Percentiles rank a stretch among this genome's conserved stretches.
These are phyloP conservation scores for Pseudocercospora fuligena DNA, from an alignment of 2,329 filamentous ascomycete genomes.

Conservation along the genomic window DNA sequence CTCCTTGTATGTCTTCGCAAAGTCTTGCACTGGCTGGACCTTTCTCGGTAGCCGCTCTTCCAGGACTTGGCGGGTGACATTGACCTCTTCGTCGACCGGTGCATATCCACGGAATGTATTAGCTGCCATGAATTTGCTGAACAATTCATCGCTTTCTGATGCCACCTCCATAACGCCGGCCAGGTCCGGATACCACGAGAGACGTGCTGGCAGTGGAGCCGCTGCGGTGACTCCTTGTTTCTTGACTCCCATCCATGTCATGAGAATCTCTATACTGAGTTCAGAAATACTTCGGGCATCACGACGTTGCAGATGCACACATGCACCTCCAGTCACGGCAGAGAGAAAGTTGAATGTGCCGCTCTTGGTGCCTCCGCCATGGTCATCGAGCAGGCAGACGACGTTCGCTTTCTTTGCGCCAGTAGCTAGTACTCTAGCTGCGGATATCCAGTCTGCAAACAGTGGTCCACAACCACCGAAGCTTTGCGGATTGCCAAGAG, in stretches of 20 bases:
- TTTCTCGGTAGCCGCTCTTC: constrained; percentile 11
- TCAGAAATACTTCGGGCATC: constrained; percentile 21
- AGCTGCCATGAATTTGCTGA: constrained; percentile 1
- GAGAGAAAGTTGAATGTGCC: constrained; percentile 17
- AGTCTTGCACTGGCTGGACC: constrained; percentile 6
- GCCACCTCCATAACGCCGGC: not conserved
- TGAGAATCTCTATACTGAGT: constrained; percentile 18
- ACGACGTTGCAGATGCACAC: constrained; percentile 9
- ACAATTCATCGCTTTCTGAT: not conserved
- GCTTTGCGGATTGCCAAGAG: constrained; percentile 12
- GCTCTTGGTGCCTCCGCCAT: not conserved
- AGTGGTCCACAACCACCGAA: constrained; percentile 16
- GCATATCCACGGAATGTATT: not conserved
- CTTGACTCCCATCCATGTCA: constrained; percentile 25
- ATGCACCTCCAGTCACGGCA: constrained; percentile 14
- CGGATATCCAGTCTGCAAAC: constrained; percentile 23
- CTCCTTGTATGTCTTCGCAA: constrained; percentile 15
- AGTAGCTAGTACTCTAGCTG: constrained; percentile 10
- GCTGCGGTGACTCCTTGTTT: constrained; percentile 6
- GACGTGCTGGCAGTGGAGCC: not conserved
- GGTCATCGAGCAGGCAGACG: constrained; percentile 14
- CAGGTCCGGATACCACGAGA: not conserved
- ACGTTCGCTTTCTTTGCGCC: constrained; percentile 23
- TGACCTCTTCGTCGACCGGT: too few species aligned
- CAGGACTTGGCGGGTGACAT: not conserved